phyloP scores from a whole-genome alignment of 164 flowering plant species.

The Taxillus chinensis region DNA sequence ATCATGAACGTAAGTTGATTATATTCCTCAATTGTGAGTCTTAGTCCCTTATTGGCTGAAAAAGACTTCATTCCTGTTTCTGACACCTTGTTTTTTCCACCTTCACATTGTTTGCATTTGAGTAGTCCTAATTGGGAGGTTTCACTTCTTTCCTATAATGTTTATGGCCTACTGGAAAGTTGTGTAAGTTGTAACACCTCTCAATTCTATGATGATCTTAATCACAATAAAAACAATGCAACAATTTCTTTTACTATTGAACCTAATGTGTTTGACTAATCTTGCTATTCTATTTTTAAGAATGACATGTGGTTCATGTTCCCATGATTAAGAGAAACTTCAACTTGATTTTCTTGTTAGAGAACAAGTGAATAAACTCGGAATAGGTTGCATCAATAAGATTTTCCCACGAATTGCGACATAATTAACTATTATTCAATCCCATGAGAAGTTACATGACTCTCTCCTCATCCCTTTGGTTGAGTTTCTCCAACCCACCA shows the following conservation, averaged over 20 bases:
- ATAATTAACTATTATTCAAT: background rate
- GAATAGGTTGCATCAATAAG: background rate
- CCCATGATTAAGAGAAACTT: background rate
- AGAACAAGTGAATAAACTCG: slow-evolving; percentile 2
- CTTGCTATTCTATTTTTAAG: background rate
- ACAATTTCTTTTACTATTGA: background rate
- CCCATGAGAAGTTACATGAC: background rate
- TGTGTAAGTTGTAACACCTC: background rate
- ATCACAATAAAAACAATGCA: background rate
- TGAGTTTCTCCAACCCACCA: slow-evolving; percentile 1
- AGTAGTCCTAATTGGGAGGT: background rate
- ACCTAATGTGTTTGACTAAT: background rate
- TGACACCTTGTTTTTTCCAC: background rate
- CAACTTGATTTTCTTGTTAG: slow-evolving; percentile 1
- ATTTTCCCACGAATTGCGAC: background rate
- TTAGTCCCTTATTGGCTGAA: background rate
- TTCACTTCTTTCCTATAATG: background rate
- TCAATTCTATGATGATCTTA: background rate
- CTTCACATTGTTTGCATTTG: background rate
- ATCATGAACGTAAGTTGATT: background rate
- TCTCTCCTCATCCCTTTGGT: slow-evolving; percentile 1
- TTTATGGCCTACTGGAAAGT: background rate
- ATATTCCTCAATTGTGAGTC: background rate
- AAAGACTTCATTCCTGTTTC: background rate
- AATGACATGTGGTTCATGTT: slow-evolving; percentile 2